Evolutionary conservation across 2,329 filamentous ascomycete species (phyloP), one percentile per base, ranked within the genome.

Genomic region (Ascochyta lentis): DNA sequence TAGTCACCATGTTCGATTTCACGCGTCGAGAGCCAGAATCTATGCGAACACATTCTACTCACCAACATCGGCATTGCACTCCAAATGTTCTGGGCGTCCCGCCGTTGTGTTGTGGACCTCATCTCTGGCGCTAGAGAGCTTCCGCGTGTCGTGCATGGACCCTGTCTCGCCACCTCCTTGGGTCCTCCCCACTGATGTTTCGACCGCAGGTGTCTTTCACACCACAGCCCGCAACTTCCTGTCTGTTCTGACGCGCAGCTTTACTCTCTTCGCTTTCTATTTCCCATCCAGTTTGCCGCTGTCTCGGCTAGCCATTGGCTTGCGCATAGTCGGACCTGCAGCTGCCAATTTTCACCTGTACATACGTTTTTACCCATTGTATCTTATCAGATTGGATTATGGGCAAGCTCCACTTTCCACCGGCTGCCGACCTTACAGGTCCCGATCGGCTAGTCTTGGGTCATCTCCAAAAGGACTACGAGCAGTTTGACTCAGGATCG

Each of bases 361-460:
- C 52, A 19, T 31, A 23, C 8, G 37, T 12, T 42, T 19, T 19
- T 3, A 19, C 19, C 15, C 26, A n/a, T 16, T 4, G 2, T 26
- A 35, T 49, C 34, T 49, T 27, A 56, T 48, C 54, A 35, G 34
- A 41, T 49, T 34, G 6, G 13, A 42, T 9, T 2, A 74, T 72
- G 70, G 69, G 69, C 56, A 67, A 67, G 41, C 59, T 74, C 5
- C 63, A 68, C 37, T 72, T 71, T 41, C 63, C 66, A 47, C 64
- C 63, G 12, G 69, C 71, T 60, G 66, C 66, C 38, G 66, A 72
- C 46, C 67, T 74, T 12, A 73, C 70, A 4, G 56, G 49, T 6
- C 67, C 67, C 34, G 71, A 74, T 45, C 69, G 66, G 24, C 52
- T 73, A 40, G 69, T 74, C 16, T 33, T 74, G 41, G 59, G 65